These are phyloP conservation scores for Medicago arabica DNA, from an alignment of 306 rosid genomes.

Conservation along the genomic window DNA sequence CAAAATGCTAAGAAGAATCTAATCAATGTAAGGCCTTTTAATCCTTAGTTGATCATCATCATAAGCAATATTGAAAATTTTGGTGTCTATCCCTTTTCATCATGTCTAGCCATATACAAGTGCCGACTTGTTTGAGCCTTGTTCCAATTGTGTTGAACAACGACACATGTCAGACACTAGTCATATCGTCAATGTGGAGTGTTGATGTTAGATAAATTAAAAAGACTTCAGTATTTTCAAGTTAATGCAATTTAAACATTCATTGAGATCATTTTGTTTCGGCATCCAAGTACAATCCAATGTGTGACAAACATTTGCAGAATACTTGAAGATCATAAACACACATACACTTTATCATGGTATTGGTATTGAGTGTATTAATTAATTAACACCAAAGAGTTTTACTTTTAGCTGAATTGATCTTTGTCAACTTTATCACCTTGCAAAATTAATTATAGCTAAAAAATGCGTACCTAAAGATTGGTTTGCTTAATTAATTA, in stretches of 20 bases:
- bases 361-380: background rate
- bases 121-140: background rate
- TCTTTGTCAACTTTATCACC: constrained; percentile 29
- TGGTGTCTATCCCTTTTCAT: background rate
- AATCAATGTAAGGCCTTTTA: background rate
- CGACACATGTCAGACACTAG: background rate
- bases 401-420: constrained; percentile 12
- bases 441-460: background rate
- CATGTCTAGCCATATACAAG: background rate
- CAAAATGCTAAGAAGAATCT: background rate
- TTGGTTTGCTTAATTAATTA: constrained; percentile 7
- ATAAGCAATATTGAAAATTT: background rate
- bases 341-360: background rate
- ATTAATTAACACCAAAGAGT: background rate
- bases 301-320: background rate
- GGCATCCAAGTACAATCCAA: background rate
- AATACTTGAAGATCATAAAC: background rate
- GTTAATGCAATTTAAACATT: constrained; percentile 8
- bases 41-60: background rate
- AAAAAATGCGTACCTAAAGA: constrained; percentile 18
- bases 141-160: background rate
- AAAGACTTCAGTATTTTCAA: background rate
- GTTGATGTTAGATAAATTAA: background rate
- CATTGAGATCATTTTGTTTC: background rate
- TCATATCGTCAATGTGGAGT: background rate